Percentiles rank a stretch among this genome's conserved stretches.
Conservation (phyloP, 768 basidiomycete genomes). For the Boletus subcaerulescens region DNA sequence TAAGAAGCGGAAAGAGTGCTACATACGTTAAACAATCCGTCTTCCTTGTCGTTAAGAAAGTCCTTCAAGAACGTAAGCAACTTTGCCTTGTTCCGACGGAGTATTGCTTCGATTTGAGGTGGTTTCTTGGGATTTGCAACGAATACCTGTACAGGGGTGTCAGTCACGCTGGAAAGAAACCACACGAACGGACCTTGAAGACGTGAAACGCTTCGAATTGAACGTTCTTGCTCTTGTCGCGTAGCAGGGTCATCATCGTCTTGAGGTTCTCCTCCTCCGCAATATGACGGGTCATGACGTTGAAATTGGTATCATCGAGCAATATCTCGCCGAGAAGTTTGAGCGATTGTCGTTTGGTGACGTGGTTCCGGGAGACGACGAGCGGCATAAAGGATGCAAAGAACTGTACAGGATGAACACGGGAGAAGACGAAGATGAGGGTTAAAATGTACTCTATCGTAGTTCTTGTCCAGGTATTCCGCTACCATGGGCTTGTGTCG, state of each 20-base stretch:
- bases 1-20: not conserved
- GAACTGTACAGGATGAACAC: conserved; percentile 54
- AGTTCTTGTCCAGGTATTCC: conserved; percentile 94
- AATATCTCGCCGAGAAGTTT: conserved; percentile 98
- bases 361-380: conserved; percentile 92
- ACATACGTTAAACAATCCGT: conserved; percentile 89
- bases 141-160: conserved; percentile 64
- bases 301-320: conserved; percentile 96
- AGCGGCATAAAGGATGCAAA: conserved; percentile 93
- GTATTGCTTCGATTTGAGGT: conserved; percentile 86
- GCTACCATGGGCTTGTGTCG: conserved; percentile 98
- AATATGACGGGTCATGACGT: conserved; percentile 97
- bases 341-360: conserved; percentile 97
- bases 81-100: conserved; percentile 95
- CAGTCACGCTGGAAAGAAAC: not conserved
- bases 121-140: conserved; percentile 99
- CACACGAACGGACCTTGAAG: conserved; percentile 73
- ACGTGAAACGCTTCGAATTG: conserved; percentile 99
- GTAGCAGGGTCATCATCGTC: conserved; percentile 99
- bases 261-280: conserved; percentile 93
- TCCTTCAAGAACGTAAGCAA: conserved; percentile 84
- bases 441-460: conserved; percentile 75
- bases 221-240: conserved; percentile 99
- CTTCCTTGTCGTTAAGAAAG: conserved; percentile 99
- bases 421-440: not conserved